These are phyloP conservation scores for Coemansia sp. DNA, from an alignment of 192 early-diverging fungal genomes.

Conservation along the genomic window DNA sequence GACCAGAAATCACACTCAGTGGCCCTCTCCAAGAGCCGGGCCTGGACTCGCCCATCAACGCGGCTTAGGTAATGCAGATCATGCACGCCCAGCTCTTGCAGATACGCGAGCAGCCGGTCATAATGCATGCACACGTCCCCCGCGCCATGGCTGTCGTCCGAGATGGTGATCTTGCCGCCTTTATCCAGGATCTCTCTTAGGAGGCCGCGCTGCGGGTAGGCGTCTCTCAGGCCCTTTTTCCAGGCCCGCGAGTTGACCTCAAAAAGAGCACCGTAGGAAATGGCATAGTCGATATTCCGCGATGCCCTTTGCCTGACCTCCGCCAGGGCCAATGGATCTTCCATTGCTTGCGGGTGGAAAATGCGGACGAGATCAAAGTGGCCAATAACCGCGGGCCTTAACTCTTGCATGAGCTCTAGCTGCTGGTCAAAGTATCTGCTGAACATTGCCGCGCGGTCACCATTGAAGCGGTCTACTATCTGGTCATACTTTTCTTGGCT, in stretches of 20 bases:
- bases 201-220: constrained; percentile 88
- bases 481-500: constrained; percentile 58
- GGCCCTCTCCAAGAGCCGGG: constrained; percentile 19
- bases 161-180: constrained; percentile 77
- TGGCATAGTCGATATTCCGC: constrained; percentile 81
- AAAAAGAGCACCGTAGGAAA: constrained; percentile 80
- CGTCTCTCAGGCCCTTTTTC: constrained; percentile 81
- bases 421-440: constrained; percentile 87
- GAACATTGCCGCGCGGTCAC: constrained; percentile 59
- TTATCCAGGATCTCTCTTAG: constrained; percentile 64
- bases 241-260: constrained; percentile 93
- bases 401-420: constrained; percentile 63
- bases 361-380: constrained; percentile 95
- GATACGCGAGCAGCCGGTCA: constrained; percentile 65
- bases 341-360: constrained; percentile 60
- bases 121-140: constrained; percentile 86
- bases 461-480: constrained; percentile 25
- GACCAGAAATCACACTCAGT: constrained; percentile 38
- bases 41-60: constrained; percentile 6
- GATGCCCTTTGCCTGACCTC: constrained; percentile 56
- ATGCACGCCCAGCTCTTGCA: constrained; percentile 62
- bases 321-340: constrained; percentile 22
- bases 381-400: constrained; percentile 84
- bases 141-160: constrained; percentile 93
- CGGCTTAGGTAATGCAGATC: constrained; percentile 52